These are phyloP conservation scores for Neonectria hederae DNA, from an alignment of 2,329 filamentous ascomycete genomes.

Conservation along the genomic window DNA sequence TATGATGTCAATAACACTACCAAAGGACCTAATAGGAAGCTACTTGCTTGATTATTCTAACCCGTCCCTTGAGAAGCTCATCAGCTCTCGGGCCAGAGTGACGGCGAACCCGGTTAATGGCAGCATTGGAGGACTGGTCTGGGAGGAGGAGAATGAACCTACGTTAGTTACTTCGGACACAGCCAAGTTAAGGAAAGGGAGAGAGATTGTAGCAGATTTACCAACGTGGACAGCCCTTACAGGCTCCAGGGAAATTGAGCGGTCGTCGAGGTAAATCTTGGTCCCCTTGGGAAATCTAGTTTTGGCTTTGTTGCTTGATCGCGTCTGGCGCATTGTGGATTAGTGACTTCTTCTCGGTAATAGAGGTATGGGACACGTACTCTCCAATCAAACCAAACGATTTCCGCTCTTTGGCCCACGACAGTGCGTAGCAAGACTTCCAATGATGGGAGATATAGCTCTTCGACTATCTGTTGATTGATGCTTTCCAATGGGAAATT, in stretches of 20 bases:
- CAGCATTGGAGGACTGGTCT: neutral
- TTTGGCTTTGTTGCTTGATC: neutral
- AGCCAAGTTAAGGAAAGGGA: neutral
- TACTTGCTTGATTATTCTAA: slow-evolving; percentile 5
- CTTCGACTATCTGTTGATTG: neutral
- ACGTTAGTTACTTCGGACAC: neutral
- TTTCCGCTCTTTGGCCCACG: neutral
- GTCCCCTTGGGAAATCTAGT: neutral
- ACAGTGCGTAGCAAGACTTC: neutral
- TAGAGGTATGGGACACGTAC: no score
- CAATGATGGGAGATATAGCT: neutral
- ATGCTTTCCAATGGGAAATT: neutral
- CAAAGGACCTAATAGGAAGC: neutral
- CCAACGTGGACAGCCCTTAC: slow-evolving; percentile 2
- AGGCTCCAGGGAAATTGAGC: neutral
- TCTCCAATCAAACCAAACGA: slow-evolving; percentile 9
- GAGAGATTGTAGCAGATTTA: neutral
- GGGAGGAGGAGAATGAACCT: neutral
- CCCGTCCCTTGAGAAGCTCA: neutral
- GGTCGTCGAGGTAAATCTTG: slow-evolving; percentile 6
- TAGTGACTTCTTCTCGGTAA: neutral
- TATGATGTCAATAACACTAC: neutral
- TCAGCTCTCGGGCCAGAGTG: neutral
- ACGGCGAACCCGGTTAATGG: neutral
- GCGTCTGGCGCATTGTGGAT: neutral